Evolutionary conservation across 495 filamentous ascomycete genomes (phyloP), one percentile per base, ranked within the genome.

Genomic region (Immersiella caudata): DNA sequence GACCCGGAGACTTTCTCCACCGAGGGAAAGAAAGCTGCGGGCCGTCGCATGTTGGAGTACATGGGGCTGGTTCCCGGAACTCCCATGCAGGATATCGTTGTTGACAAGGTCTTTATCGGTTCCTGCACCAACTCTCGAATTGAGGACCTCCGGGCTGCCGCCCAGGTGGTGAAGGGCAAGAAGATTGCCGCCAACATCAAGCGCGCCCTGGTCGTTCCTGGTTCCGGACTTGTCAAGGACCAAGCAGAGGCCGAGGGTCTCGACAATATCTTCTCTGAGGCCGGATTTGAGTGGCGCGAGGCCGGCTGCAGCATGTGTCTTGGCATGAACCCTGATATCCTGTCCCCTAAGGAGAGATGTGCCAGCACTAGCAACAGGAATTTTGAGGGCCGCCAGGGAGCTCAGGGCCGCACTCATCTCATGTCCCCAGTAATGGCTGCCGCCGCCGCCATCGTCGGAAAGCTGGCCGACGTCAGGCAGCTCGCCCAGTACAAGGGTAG

Each of bases 221-320:
- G 95, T 6, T 97, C 94, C 54, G 95, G 95, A 64, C 84, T 97
- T 9, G 90, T 99, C 71, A 99, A 98, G 84, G 87, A 89, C 74
- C 91, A 95, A 77, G 95, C 95, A 18, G 95, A 99, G 78, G 78
- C 85, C 0, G 95, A 99, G 77, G 93, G 94, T 60, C 88, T 99
- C 0, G 92, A 98, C 80, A 91, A 91, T 82, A 90, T 97, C 70
- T 99, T 99, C 78, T 76, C 81, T 21, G 92, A 96, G 52, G 93
- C 95, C 60, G 95, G 95, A 8, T 98, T 97, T 65, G 95, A 99
- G 76, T 98, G 94, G 94, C 86, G 95, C 66, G 95, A 99, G 84
- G 95, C 95, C 66, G 95, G 95, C 54, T 99, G 95, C 83, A 94
- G 90, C 62, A 99, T 99, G 95, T 99, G 95, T 73, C 86, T 99